Evolutionary conservation across 495 filamentous ascomycete species (phyloP).

Genomic region (Penicillium coffeae): DNA sequence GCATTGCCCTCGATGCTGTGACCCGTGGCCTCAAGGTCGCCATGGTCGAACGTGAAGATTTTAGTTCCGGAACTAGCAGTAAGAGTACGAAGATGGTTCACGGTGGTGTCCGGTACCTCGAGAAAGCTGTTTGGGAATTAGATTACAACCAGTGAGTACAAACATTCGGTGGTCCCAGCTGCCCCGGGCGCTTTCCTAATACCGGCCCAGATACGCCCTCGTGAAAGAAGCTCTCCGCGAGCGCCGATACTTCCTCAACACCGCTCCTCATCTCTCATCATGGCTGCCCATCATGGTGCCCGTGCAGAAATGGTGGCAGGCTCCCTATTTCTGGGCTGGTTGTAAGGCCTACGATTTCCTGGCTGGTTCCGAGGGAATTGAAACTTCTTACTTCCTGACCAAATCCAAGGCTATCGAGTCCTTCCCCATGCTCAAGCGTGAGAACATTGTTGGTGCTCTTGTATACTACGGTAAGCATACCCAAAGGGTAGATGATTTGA

Average conservation of each 20-base stretch:
- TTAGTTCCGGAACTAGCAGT: constrained; percentile 87
- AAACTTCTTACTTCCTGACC: constrained; percentile 94
- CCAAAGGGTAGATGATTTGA: not conserved
- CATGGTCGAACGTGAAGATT: constrained; percentile 92
- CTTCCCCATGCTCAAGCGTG: constrained; percentile 95
- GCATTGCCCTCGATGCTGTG: constrained; percentile 90
- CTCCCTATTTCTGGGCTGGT: constrained; percentile 94
- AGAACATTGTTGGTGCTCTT: constrained; percentile 80
- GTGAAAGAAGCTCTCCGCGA: constrained; percentile 95
- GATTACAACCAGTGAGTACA: constrained; percentile 78
- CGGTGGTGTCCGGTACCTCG: constrained; percentile 91
- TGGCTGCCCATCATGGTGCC: constrained; percentile 99
- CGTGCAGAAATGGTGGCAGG: constrained; percentile 94
- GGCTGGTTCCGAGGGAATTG: constrained; percentile 92
- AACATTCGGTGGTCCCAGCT: too few relatives aligned
- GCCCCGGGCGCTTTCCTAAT: too few relatives aligned
- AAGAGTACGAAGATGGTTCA: constrained; percentile 98
- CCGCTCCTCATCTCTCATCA: constrained; percentile 87
- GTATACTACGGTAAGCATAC: constrained; percentile 77
- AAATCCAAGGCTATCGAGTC: constrained; percentile 91
- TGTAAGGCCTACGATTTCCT: constrained; percentile 95
- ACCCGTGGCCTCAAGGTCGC: constrained; percentile 92
- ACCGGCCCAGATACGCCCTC: constrained; percentile 63
- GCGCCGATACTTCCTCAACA: constrained; percentile 92
- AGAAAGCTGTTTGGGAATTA: constrained; percentile 95